These are phyloP conservation scores for Naegleria lovaniensis DNA, from an alignment of 208 protist genomes.

Conservation along the genomic window DNA sequence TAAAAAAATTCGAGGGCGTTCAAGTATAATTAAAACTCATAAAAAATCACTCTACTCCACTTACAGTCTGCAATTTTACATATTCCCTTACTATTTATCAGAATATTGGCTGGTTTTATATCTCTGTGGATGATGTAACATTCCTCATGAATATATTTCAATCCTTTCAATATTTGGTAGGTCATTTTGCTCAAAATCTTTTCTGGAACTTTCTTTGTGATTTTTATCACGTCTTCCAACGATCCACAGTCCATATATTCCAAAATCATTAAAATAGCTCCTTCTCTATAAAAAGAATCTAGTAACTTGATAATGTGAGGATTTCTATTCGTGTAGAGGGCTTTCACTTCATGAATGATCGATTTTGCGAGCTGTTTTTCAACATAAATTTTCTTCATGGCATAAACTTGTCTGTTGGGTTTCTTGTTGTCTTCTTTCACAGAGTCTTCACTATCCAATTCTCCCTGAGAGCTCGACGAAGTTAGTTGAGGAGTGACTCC, in stretches of 20 bases:
- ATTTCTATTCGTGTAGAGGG: neutral
- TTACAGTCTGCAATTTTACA: slow-evolving; percentile 23
- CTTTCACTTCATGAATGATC: neutral
- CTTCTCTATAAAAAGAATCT: slow-evolving; percentile 18
- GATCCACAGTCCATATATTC: slow-evolving; percentile 32
- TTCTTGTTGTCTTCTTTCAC: neutral
- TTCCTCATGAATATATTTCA: slow-evolving; percentile 7
- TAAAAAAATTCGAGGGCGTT: too few species aligned
- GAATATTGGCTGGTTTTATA: slow-evolving; percentile 26
- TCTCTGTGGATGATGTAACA: slow-evolving; percentile 10
- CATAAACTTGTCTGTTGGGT: neutral
- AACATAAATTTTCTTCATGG: neutral
- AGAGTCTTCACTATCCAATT: too few species aligned
- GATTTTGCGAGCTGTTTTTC: neutral
- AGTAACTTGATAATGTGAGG: slow-evolving; percentile 25
- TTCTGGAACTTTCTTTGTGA: neutral
- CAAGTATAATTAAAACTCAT: neutral
- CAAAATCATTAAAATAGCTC: slow-evolving; percentile 11
- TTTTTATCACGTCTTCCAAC: slow-evolving; percentile 17
- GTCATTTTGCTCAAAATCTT: neutral
- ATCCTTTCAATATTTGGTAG: neutral
- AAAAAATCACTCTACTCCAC: neutral
- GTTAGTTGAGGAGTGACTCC: neutral
- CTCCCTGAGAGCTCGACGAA: neutral
- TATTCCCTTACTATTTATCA: neutral